A percentile compares a stretch with the other conserved stretches of the same genome.
These are phyloP conservation scores for Ephemerocybe angulata DNA, from an alignment of 768 basidiomycete species.

Conservation along the genomic window DNA sequence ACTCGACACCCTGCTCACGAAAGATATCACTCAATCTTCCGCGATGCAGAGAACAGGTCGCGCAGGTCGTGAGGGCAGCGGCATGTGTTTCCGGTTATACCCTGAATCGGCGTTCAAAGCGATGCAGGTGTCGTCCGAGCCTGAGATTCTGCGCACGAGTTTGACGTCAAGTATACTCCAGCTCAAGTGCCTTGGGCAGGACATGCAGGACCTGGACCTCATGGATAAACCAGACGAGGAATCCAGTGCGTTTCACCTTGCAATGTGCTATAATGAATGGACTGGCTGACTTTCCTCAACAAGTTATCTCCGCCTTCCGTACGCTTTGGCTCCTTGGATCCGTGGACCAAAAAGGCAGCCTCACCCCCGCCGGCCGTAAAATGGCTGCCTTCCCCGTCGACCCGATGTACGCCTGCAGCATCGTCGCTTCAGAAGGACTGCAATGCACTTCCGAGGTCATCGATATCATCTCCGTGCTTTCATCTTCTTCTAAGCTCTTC, in stretches of 20 bases:
- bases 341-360: conserved; percentile 55
- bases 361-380: conserved; percentile 72
- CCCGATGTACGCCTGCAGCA: conserved; percentile 70
- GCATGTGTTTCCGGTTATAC: conserved; percentile 89
- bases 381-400: conserved; percentile 96
- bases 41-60: conserved; percentile 95
- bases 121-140: conserved; percentile 66
- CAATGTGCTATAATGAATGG: not conserved
- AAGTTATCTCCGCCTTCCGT: conserved; percentile 64
- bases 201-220: conserved; percentile 77
- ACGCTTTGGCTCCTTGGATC: conserved; percentile 80
- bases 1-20: conserved; percentile 81
- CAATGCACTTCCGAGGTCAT: conserved; percentile 77
- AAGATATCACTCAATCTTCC: conserved; percentile 83
- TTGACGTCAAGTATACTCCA: conserved; percentile 82
- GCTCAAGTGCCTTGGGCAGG: conserved; percentile 78
- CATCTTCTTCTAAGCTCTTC: conserved; percentile 79
- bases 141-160: conserved; percentile 88
- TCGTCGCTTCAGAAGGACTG: conserved; percentile 72
- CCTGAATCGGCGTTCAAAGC: conserved; percentile 73
- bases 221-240: conserved; percentile 84
- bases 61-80: conserved; percentile 90
- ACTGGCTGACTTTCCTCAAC: not conserved
- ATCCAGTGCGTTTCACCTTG: conserved; percentile 50
- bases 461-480: conserved; percentile 80